phyloP scores from a whole-genome alignment of 441 rosid species.

The Corymbia citriodora region DNA sequence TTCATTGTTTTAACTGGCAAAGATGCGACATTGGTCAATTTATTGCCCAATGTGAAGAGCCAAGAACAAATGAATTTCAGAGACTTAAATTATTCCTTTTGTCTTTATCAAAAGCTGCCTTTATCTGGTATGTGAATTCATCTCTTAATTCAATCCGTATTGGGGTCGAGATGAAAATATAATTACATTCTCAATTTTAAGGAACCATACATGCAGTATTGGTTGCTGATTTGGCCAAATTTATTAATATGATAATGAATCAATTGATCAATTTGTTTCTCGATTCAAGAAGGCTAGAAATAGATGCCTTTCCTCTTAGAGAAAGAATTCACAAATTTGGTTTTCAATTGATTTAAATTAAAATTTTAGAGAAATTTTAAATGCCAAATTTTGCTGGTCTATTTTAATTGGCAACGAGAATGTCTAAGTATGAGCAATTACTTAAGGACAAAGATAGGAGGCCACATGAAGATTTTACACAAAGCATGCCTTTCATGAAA shows the following conservation, averaged over 20 bases:
- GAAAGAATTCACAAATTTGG: not conserved
- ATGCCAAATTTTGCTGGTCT: not conserved
- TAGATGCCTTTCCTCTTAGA: not conserved
- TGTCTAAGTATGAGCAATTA: not conserved
- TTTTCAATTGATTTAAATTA: not conserved
- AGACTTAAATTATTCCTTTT: not conserved
- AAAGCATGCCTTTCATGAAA: not conserved
- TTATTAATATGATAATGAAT: no score
- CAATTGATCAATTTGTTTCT: not conserved
- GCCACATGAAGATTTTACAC: not conserved
- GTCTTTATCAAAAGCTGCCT: not conserved
- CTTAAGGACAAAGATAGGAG: not conserved
- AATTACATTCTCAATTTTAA: not conserved
- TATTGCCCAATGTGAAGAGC: not conserved
- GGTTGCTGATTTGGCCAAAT: not conserved
- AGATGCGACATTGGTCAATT: not conserved
- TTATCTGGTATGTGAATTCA: no score
- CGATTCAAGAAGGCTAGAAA: not conserved
- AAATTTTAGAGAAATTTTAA: not conserved
- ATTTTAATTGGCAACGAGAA: not conserved
- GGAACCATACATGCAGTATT: accelerated
- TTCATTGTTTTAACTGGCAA: no score
- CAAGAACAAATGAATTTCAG: not conserved
- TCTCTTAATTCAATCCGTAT: not conserved
- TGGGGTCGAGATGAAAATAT: not conserved